These are phyloP conservation scores for Ganoderma sinense DNA, from an alignment of 1,284 basidiomycete species.

Conservation along the genomic window DNA sequence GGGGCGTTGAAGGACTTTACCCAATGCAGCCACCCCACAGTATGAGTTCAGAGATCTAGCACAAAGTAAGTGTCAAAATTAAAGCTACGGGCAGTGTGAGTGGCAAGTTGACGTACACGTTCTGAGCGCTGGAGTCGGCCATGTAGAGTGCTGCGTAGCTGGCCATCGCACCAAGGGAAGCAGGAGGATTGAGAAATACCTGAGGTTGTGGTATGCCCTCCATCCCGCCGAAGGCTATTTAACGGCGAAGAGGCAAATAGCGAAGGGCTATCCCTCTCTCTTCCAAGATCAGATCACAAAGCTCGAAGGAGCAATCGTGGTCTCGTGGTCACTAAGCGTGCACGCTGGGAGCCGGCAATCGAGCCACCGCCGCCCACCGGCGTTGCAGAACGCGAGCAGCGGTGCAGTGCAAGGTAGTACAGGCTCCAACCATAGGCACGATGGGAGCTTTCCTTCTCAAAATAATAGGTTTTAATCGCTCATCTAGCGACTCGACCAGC, in stretches of 20 bases:
- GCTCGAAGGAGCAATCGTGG: background rate
- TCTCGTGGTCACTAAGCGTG: background rate
- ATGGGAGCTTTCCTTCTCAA: background rate
- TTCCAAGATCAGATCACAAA: background rate
- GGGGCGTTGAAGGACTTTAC: background rate
- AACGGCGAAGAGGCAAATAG: background rate
- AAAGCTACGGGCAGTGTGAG: too few relatives aligned
- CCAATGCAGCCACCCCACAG: background rate
- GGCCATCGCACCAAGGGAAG: background rate
- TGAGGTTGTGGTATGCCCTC: background rate
- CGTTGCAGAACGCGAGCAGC: background rate
- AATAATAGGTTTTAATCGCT: background rate
- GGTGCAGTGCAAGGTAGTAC: background rate
- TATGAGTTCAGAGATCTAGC: background rate
- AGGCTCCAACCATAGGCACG: background rate
- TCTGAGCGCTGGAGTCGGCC: background rate
- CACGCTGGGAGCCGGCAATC: background rate
- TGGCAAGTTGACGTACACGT: background rate
- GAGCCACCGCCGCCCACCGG: constrained; percentile 1
- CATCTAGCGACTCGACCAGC: background rate
- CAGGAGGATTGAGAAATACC: background rate
- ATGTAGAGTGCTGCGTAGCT: background rate
- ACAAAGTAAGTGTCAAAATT: background rate
- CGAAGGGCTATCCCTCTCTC: background rate
- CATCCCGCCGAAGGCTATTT: background rate